Evolutionary conservation across 140 eudicot genomes (phyloP).

Genomic region (Senecio squalidus): DNA sequence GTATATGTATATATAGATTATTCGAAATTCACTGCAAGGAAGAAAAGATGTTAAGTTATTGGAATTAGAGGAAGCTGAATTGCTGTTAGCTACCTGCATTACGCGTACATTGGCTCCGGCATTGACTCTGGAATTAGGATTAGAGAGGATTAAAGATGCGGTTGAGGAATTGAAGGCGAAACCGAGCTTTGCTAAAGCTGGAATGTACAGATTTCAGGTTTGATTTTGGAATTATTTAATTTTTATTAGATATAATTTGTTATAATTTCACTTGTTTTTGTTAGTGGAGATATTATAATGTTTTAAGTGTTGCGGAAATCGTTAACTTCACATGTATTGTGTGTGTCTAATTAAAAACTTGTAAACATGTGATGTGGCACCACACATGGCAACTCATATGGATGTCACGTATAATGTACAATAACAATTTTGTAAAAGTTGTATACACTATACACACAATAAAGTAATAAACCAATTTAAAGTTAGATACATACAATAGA

Average conservation of each 20-base stretch:
- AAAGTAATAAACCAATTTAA: too few relatives aligned
- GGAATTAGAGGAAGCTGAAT: constrained; percentile 57
- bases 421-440: too few relatives aligned
- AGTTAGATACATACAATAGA: too few relatives aligned
- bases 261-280: background rate
- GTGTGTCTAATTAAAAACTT: too few relatives aligned
- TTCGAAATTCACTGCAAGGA: constrained; percentile 27
- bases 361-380: too few relatives aligned
- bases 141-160: constrained; percentile 50
- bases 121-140: constrained; percentile 66
- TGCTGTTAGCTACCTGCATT: constrained; percentile 64
- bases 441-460: too few relatives aligned
- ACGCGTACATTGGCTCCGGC: constrained; percentile 72
- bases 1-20: constrained; percentile 21
- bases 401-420: too few relatives aligned
- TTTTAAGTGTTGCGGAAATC: too few relatives aligned
- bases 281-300: background rate
- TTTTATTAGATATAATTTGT: background rate
- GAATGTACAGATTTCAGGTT: constrained; percentile 91
- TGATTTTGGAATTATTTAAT: background rate
- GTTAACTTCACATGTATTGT: too few relatives aligned
- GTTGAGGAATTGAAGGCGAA: constrained; percentile 47
- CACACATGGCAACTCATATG: too few relatives aligned
- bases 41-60: constrained; percentile 19
- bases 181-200: constrained; percentile 43